Evolutionary conservation across 1,284 basidiomycete genomes (phyloP).

Genomic region (Microstroma glucosiphilum): DNA sequence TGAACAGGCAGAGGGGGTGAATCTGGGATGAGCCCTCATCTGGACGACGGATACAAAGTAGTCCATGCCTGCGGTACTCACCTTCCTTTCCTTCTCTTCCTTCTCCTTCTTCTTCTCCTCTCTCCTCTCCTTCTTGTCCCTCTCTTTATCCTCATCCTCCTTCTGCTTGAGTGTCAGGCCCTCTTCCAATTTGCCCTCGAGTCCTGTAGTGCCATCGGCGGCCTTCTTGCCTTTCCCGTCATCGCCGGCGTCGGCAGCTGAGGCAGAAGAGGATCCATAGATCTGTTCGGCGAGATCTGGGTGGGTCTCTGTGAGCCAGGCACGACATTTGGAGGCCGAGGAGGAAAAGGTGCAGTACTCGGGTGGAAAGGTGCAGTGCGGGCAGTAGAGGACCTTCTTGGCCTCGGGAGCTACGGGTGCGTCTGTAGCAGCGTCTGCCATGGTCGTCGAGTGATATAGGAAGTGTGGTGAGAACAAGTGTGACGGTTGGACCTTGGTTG

Average conservation of each 20-base stretch:
- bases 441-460: no score
- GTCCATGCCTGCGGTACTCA: conserved; percentile 19
- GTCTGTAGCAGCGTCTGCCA: no score
- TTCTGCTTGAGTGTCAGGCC: conserved; percentile 29
- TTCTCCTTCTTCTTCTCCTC: conserved; percentile 48
- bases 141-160: conserved; percentile 44
- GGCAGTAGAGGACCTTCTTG: conserved; percentile 5
- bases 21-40: background rate
- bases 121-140: conserved; percentile 47
- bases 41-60: background rate
- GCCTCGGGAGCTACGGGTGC: background rate
- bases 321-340: conserved; percentile 37
- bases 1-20: conserved; percentile 2
- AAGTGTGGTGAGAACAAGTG: no score
- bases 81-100: conserved; percentile 37
- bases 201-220: background rate
- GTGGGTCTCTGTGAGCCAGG: conserved; percentile 36
- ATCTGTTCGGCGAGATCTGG: conserved; percentile 29
- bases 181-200: conserved; percentile 4
- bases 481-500: no score
- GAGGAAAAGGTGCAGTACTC: conserved; percentile 49
- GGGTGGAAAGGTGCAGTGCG: conserved; percentile 34
- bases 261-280: conserved; percentile 27
- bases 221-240: conserved; percentile 13
- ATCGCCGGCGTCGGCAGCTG: conserved; percentile 39